Base-by-base conservation (phyloP, 257 asterid genomes). In the Coffea canephora region DNA sequence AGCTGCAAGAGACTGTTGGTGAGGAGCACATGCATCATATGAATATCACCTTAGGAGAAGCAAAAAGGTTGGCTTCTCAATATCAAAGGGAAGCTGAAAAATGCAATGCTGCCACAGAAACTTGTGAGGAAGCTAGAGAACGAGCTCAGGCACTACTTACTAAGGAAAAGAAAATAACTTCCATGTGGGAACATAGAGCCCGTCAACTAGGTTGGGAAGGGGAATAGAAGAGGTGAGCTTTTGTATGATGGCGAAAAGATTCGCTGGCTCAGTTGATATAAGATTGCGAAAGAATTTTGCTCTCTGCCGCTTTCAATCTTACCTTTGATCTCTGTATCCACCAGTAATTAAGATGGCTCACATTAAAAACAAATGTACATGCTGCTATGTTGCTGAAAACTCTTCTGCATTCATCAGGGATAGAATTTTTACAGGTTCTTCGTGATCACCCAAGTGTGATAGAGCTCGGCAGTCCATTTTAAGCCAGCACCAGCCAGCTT, bases 101-200 rank as follows among this genome's bases (percentile, higher is more conserved):
- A 85, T 95, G 98, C 90, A 92, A 85, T 73, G 89, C 91, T 16
- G 91, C 98, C 73, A 93, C 96, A 5, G 98, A 95, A 89, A 95
- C 97, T 52, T 93, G 99, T 34, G 99, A 95, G 84, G 96, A 87
- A 68, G 90, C 98, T 16, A 86, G 99, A 83, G 99, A 95, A 80
- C 92, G 89, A 73, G 90, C 95, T 5, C 89, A 74, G 69, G 95
- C 84, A 71, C 83, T 91, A 79, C 85, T 93, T 75, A 85, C 93
- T 0, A 89, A 87, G 89, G 99, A 95, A 87, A 91, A 78, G 90
- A 95, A 92, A 86, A 34, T 88, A 66, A 91, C 99, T 34, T 69
- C 71, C 16, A 48, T 89, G 82, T 95, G 99, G 99, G 98, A 93
- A 83, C 84, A 74, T 82, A 87, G 98, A 84, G 98, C 99, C 55